Percentiles rank a stretch among this genome's conserved stretches.
These are phyloP conservation scores for Ganoderma lucidum DNA, from an alignment of 1,284 basidiomycete genomes.

Conservation along the genomic window DNA sequence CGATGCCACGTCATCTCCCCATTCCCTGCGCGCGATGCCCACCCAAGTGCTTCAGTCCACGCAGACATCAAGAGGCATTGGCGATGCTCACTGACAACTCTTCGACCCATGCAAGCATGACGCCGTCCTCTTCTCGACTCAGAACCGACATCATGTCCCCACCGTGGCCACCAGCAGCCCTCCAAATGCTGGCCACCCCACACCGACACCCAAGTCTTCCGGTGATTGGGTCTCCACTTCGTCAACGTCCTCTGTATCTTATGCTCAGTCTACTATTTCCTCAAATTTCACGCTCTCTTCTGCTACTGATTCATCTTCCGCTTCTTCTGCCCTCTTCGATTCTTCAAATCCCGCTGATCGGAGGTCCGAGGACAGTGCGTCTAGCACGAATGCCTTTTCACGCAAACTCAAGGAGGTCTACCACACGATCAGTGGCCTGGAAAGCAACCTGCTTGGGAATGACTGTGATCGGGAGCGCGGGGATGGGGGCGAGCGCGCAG, in stretches of 20 bases:
- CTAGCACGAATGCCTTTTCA: slow-evolving; percentile 72
- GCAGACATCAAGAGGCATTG: slow-evolving; percentile 46
- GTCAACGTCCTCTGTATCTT: slow-evolving; percentile 70
- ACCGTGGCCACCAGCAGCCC: slow-evolving; percentile 20
- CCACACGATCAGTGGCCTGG: slow-evolving; percentile 75
- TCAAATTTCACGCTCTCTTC: slow-evolving; percentile 82
- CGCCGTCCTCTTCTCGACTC: slow-evolving; percentile 79
- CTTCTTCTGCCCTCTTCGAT: slow-evolving; percentile 70
- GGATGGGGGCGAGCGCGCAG: slow-evolving; percentile 34
- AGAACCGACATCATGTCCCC: slow-evolving; percentile 53
- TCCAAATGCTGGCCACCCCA: slow-evolving; percentile 44
- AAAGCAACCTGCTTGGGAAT: slow-evolving; percentile 75
- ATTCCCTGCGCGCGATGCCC: slow-evolving; percentile 44
- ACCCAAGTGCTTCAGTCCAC: slow-evolving; percentile 38
- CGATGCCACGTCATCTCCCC: slow-evolving; percentile 60
- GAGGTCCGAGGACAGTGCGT: slow-evolving; percentile 56
- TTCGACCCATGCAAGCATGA: slow-evolving; percentile 89
- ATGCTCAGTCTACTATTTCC: slow-evolving; percentile 74
- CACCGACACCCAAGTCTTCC: slow-evolving; percentile 65
- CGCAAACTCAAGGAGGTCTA: slow-evolving; percentile 84
- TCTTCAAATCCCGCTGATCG: slow-evolving; percentile 41
- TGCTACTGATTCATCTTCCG: slow-evolving; percentile 71
- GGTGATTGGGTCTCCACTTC: slow-evolving; percentile 78
- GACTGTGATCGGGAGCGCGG: slow-evolving; percentile 53
- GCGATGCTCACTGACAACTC: slow-evolving; percentile 60